Evolutionary conservation across 495 filamentous ascomycete genomes (phyloP).

Genomic region (Rhypophila decipiens): DNA sequence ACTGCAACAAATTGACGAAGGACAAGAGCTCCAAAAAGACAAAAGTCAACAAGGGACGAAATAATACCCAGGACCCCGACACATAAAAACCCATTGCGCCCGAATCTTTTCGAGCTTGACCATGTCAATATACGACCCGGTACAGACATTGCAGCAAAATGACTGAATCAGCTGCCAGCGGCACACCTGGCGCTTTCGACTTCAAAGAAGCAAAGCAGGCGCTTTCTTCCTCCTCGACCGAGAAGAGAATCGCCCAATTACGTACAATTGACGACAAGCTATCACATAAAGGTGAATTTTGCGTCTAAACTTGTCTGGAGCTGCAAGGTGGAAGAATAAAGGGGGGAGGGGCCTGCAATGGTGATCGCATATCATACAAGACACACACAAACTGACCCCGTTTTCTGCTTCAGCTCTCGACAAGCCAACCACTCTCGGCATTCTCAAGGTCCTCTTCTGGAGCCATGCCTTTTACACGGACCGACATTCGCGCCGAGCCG

Average conservation of each 20-base stretch:
- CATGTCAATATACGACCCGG: conserved; percentile 26
- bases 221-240: conserved; percentile 45
- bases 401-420: conserved; percentile 30
- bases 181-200: conserved; percentile 29
- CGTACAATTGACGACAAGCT: conserved; percentile 42
- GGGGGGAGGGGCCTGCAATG: neutral
- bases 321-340: too few relatives aligned
- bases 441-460: conserved; percentile 69
- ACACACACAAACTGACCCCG: neutral
- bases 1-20: too few relatives aligned
- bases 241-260: conserved; percentile 35
- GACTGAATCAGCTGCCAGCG: conserved; percentile 34
- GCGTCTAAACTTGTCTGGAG: neutral
- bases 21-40: too few relatives aligned
- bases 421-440: conserved; percentile 20
- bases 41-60: neutral
- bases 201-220: conserved; percentile 27
- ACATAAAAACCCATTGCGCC: too few relatives aligned
- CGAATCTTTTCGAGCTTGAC: conserved; percentile 12
- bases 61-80: too few relatives aligned
- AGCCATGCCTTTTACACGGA: conserved; percentile 87
- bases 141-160: conserved; percentile 30
- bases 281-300: conserved; percentile 35
- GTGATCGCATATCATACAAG: neutral
- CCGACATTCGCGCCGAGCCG: conserved; percentile 72